Base-by-base conservation (phyloP, 2,329 filamentous ascomycete genomes). In the Conoideocrella luteorostrata region DNA sequence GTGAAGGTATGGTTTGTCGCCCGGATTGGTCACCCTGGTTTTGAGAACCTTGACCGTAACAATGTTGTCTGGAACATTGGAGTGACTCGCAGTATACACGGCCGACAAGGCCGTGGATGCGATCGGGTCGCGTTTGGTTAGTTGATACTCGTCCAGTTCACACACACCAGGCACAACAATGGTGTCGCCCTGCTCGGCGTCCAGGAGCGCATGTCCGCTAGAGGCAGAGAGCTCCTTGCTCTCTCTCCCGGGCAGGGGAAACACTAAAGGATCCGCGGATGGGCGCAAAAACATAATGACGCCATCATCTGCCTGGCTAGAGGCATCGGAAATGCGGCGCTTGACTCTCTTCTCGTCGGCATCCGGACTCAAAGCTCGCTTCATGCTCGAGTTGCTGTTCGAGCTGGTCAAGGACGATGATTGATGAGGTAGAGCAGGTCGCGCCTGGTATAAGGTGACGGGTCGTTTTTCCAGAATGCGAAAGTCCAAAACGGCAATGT, bases 21-120 rank as follows among this genome's bases (percentile, higher is more conserved):
- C 60, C 3, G 64, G 49, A 33, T 63, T 65, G 24, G 65, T 52
- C 3, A 67, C 56, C 5, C 68, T 61, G 2, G 77, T 80, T 60
- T 78, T 79, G 50, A 80, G 71, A 2, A 80, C 75, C 53, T 80
- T 80, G 57, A 79, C 75, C 1, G 75, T 79, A 44, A 80, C 74
- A 43, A 78, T 69, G 17, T 71, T 69, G 42, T 75, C 71, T 3
- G 73, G 65, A 15, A 77, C 68, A 9, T 68, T 59, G 4, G 75
- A 77, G 54, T 78, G 70, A 28, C 71, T 64, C 17, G 71, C 76
- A 2, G 69, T 77, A 53, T 74, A 80, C 28, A 80, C 77, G 5
- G 72, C 71, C 4, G 76, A 79, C 15, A 77, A 65, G 4, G 66
- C 64, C 1, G 74, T 77, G 2, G 70, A 70, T 4, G 76, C 75